Evolutionary conservation across 78 protist genomes (phyloP).

Genomic region (Planoprotostelium fungivorum): DNA sequence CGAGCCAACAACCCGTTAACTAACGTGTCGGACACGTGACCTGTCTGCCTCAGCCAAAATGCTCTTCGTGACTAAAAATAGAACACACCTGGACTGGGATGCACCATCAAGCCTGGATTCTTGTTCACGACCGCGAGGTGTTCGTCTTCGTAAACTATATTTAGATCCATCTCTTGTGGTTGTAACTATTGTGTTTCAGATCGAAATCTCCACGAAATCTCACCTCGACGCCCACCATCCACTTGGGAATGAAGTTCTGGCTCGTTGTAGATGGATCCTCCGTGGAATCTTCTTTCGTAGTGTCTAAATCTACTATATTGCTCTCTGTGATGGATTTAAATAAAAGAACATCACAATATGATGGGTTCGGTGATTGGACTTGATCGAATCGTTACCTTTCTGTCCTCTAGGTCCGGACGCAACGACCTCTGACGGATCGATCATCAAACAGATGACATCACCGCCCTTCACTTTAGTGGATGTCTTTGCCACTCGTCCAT

Average conservation of each 20-base stretch:
- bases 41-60: background rate
- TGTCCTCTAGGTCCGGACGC: too few relatives aligned
- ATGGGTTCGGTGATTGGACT: background rate
- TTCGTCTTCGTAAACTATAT: background rate
- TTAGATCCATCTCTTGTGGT: background rate
- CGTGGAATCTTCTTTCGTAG: background rate
- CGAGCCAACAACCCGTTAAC: slow-evolving; percentile 33
- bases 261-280: background rate
- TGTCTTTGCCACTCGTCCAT: background rate
- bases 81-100: background rate
- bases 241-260: background rate
- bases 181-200: background rate
- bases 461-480: background rate
- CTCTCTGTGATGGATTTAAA: background rate
- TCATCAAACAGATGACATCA: background rate
- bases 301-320: background rate
- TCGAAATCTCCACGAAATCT: background rate
- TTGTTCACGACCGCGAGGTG: background rate
- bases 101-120: background rate
- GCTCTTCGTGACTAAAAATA: background rate
- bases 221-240: background rate
- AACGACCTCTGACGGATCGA: background rate
- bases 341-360: background rate
- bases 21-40: slow-evolving; percentile 9
- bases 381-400: too few relatives aligned